Evolutionary conservation across 169 alveolate species (phyloP).

Genomic region (Hammondia hammondi): DNA sequence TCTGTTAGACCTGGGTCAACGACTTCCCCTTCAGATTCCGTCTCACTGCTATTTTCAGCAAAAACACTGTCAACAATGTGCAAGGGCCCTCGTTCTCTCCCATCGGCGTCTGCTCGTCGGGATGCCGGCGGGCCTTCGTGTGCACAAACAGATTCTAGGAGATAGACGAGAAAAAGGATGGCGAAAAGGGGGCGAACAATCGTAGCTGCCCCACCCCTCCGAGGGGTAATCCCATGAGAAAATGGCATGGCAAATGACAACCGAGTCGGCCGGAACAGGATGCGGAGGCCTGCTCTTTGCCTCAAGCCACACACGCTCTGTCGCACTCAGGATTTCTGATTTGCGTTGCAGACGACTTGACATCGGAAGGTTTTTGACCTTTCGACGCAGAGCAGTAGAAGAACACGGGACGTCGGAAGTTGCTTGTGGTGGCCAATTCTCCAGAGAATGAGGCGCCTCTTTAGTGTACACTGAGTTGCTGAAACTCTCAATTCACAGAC

Average conservation of each 20-base stretch:
- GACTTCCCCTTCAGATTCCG: not conserved
- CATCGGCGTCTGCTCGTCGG: not conserved
- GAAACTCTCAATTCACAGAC: too few species aligned
- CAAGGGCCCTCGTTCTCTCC: not conserved
- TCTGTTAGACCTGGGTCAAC: conserved; percentile 2
- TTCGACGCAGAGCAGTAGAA: too few species aligned
- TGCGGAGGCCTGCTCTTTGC: too few species aligned
- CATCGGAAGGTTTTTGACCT: too few species aligned
- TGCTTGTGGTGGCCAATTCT: too few species aligned
- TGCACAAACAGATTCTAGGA: not conserved
- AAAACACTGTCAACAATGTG: not conserved
- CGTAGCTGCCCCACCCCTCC: not conserved
- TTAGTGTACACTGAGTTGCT: too few species aligned
- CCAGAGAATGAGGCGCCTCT: too few species aligned
- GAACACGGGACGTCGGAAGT: too few species aligned
- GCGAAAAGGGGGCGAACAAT: too few species aligned
- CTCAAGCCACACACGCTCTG: too few species aligned
- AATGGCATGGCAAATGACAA: not conserved
- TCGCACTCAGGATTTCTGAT: too few species aligned
- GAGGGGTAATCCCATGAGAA: not conserved
- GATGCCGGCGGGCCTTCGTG: not conserved
- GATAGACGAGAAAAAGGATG: not conserved
- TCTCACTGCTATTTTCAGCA: not conserved
- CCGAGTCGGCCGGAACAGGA: not conserved
- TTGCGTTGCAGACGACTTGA: too few species aligned